Percentiles rank a stretch among this genome's conserved stretches.
Conservation (phyloP, 768 basidiomycete genomes). For the Termitomyces sp. region DNA sequence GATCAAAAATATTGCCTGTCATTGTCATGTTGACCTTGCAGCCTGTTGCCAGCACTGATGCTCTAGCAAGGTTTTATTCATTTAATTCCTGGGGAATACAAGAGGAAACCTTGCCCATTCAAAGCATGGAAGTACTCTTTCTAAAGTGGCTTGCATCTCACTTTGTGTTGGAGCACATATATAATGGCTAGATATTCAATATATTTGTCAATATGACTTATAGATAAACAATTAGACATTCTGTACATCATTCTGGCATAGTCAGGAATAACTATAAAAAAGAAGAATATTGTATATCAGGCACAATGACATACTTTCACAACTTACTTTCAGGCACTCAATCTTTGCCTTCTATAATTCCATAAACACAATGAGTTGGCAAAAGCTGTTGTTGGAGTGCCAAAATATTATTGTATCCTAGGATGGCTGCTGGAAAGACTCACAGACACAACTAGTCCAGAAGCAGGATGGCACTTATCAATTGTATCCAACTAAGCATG, state of each 20-base stretch:
- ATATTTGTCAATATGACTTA: background rate
- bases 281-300: background rate
- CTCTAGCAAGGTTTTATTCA: constrained; percentile 9
- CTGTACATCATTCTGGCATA: constrained; percentile 66
- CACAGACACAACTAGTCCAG: too few species aligned
- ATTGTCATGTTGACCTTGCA: constrained; percentile 14
- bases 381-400: too few species aligned
- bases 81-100: background rate
- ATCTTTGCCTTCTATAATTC: too few species aligned
- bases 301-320: too few species aligned
- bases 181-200: constrained; percentile 42
- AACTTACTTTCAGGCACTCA: too few species aligned
- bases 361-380: too few species aligned
- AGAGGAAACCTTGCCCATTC: background rate
- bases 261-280: constrained; percentile 68
- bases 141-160: constrained; percentile 50
- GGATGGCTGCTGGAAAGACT: too few species aligned
- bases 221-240: background rate
- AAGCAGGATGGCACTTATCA: too few species aligned
- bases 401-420: too few species aligned
- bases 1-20: constrained; percentile 12
- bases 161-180: constrained; percentile 65
- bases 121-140: constrained; percentile 62
- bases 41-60: constrained; percentile 17
- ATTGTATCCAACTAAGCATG: too few species aligned